A percentile compares a stretch with the other conserved stretches of the same genome.
Evolutionary conservation across 169 alveolate genomes (phyloP).

Genomic region (Cryptosporidium viatorum): DNA sequence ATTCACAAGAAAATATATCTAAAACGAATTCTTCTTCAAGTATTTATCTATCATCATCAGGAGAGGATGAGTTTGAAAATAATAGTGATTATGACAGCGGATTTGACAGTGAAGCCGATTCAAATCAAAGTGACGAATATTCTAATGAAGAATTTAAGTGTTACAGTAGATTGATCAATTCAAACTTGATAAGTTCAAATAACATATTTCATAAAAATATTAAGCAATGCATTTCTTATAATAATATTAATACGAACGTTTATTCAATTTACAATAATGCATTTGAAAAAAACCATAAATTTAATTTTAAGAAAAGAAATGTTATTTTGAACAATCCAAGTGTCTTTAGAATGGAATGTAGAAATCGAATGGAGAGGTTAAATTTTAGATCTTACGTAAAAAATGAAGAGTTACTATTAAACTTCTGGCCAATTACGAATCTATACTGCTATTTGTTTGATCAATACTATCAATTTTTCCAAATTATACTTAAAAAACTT

Average conservation of each 20-base stretch:
- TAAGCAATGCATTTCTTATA: slow-evolving; percentile 56
- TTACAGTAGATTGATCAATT: slow-evolving; percentile 34
- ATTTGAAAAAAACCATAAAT: background rate
- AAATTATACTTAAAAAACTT: slow-evolving; percentile 22
- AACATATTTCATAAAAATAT: slow-evolving; percentile 12
- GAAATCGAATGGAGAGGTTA: slow-evolving; percentile 34
- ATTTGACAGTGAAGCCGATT: slow-evolving; percentile 1
- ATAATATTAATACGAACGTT: slow-evolving; percentile 15
- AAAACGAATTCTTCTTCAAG: slow-evolving; percentile 32
- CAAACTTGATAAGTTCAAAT: slow-evolving; percentile 31
- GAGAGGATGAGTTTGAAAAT: slow-evolving; percentile 53
- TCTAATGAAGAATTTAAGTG: slow-evolving; percentile 60
- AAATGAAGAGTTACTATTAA: slow-evolving; percentile 33
- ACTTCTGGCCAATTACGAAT: slow-evolving; percentile 70
- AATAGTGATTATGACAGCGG: background rate
- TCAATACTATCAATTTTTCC: slow-evolving; percentile 37
- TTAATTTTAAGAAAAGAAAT: slow-evolving; percentile 18
- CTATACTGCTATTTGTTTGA: slow-evolving; percentile 55
- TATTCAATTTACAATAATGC: slow-evolving; percentile 18
- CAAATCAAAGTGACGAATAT: slow-evolving; percentile 26
- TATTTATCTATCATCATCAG: slow-evolving; percentile 58
- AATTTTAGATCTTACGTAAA: slow-evolving; percentile 7
- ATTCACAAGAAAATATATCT: background rate
- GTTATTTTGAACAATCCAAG: slow-evolving; percentile 51
- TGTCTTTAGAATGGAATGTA: slow-evolving; percentile 42